Conservation (phyloP, 2,329 filamentous ascomycete genomes). For the Cercospora sojina region DNA sequence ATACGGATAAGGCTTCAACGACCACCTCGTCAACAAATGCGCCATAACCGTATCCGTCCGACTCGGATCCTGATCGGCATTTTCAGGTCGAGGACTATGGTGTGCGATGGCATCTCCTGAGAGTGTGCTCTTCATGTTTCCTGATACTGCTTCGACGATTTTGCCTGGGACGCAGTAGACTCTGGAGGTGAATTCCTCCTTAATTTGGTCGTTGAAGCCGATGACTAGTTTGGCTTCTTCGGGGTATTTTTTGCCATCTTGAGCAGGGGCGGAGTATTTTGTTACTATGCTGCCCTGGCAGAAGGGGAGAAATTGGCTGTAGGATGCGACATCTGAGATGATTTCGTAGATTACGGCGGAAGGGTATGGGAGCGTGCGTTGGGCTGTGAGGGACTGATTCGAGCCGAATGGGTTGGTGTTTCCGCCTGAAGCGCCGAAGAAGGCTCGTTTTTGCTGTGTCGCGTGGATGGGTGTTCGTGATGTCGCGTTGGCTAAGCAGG, state of each 20-base stretch:
- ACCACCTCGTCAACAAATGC: slow-evolving; percentile 70
- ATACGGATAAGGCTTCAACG: slow-evolving; percentile 51
- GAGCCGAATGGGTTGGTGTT: slow-evolving; percentile 54
- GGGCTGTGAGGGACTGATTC: slow-evolving; percentile 69
- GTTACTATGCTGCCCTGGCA: slow-evolving; percentile 77
- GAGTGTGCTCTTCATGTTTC: slow-evolving; percentile 53
- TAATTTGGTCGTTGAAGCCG: slow-evolving; percentile 77
- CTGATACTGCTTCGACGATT: slow-evolving; percentile 75
- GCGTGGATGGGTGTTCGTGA: slow-evolving; percentile 16
- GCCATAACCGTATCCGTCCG: slow-evolving; percentile 55
- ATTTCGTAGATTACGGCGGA: slow-evolving; percentile 71
- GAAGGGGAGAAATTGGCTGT: slow-evolving; percentile 87
- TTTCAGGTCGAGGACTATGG: slow-evolving; percentile 39
- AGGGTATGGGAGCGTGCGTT: slow-evolving; percentile 74
- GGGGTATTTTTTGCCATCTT: slow-evolving; percentile 60
- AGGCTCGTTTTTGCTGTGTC: slow-evolving; percentile 39
- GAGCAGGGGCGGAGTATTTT: slow-evolving; percentile 59
- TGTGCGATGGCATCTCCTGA: slow-evolving; percentile 43
- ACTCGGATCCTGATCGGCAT: slow-evolving; percentile 40
- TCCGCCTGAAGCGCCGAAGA: slow-evolving; percentile 29
- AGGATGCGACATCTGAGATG: slow-evolving; percentile 84
- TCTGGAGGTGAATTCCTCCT: slow-evolving; percentile 77
- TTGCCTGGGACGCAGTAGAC: slow-evolving; percentile 73
- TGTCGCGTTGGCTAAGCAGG: slow-evolving; percentile 17
- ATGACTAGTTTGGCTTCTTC: slow-evolving; percentile 75